phyloP scores from a whole-genome alignment of 768 basidiomycete genomes.

The Kwoniella pini region DNA sequence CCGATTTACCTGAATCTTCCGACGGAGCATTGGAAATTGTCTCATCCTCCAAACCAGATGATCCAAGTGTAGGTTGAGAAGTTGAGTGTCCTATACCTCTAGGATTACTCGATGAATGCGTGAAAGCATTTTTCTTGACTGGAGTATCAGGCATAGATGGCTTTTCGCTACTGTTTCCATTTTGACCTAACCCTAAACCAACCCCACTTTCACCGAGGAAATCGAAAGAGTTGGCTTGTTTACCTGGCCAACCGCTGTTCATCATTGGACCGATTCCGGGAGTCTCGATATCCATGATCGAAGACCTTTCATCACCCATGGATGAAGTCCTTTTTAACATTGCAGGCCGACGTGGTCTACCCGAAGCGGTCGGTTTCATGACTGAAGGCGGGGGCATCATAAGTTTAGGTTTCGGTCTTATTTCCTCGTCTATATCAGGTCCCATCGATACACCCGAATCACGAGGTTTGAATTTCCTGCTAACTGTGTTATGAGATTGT shows the following conservation, averaged over 20 bases:
- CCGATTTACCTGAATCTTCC: constrained; percentile 10
- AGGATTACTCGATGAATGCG: constrained; percentile 6
- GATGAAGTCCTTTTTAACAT: constrained; percentile 52
- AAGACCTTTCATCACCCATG: constrained; percentile 40
- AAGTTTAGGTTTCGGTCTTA: constrained; percentile 10
- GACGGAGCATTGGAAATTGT: constrained; percentile 1
- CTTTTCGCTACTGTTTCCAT: constrained; percentile 30
- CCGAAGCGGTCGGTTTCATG: constrained; percentile 13
- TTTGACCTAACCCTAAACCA: constrained; percentile 10
- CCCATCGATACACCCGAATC: constrained; percentile 50
- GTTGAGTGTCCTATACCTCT: constrained; percentile 38
- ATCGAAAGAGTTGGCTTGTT: constrained; percentile 30
- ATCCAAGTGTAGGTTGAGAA: constrained; percentile 39
- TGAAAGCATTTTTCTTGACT: constrained; percentile 44
- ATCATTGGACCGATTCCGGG: constrained; percentile 35
- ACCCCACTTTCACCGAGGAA: constrained; percentile 40
- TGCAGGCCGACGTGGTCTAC: constrained; percentile 35
- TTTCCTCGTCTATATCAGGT: constrained; percentile 22
- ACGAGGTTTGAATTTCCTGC: constrained; percentile 49
- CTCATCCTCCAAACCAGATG: constrained; percentile 9
- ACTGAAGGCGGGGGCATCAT: constrained; percentile 11
- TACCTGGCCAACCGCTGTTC: constrained; percentile 42
- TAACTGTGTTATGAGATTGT: constrained; percentile 29
- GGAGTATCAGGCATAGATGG: constrained; percentile 53
- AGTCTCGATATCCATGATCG: constrained; percentile 31